Percentiles rank a stretch among this genome's conserved stretches.
These are phyloP conservation scores for Boechera stricta DNA, from an alignment of 345 rosid species.

Conservation along the genomic window DNA sequence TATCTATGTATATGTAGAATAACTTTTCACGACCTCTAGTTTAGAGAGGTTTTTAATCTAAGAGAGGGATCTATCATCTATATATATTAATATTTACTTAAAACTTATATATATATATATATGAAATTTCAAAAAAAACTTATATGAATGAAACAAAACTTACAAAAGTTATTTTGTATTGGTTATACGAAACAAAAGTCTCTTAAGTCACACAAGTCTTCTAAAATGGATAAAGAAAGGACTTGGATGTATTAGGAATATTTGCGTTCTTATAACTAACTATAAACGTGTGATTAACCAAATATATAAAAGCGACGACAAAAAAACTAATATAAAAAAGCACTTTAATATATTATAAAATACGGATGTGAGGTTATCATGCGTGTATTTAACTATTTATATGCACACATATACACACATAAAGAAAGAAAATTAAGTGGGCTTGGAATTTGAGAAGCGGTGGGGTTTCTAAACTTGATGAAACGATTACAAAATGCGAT, in stretches of 20 bases:
- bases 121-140: no score
- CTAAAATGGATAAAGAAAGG: neutral
- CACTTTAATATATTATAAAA: neutral
- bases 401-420: neutral
- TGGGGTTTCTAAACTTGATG: constrained; percentile 51
- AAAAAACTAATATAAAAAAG: neutral
- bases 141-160: neutral
- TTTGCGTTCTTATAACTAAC: neutral
- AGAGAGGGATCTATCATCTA: no score
- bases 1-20: no score
- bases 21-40: no score
- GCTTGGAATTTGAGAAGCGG: constrained; percentile 66
- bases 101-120: no score
- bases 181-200: constrained; percentile 1
- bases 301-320: neutral
- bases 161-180: neutral
- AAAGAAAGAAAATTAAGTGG: constrained; percentile 39
- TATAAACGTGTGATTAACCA: constrained; percentile 1
- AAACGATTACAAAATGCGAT: constrained; percentile 43
- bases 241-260: neutral
- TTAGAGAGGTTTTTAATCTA: no score
- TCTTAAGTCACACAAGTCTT: neutral
- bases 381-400: neutral
- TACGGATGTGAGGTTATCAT: neutral
- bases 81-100: no score